Evolutionary conservation across 192 early-diverging fungal genomes (phyloP), one percentile per base, ranked within the genome.

Genomic region (Linnemannia elongata): DNA sequence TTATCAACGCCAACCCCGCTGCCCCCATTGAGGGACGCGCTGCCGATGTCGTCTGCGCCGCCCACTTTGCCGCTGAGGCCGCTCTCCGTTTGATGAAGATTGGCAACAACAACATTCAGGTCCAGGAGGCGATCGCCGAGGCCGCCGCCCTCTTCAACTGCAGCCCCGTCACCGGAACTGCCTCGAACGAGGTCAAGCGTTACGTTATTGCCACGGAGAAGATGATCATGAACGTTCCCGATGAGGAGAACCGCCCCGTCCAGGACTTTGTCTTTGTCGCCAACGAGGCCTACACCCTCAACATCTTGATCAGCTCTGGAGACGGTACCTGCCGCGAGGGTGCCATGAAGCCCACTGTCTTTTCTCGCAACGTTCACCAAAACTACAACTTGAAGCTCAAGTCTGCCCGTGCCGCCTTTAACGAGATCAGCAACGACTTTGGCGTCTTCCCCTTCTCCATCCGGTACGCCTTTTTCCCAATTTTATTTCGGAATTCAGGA

Each of bases 21-120:
- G 80, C 88, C 33, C 92, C 95, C 42, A 87, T 96, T 52, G 63
- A 69, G 72, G 97, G 94, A 20, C 90, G 91, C 27, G 91, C 93
- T 70, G 97, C 96, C 9, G 96, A 97, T 79, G 94, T 93, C 30
- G 88, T 97, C 77, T 90, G 92, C 79, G 97, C 97, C 44, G 97
- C 97, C 52, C 91, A 97, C 82, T 93, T 92, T 60, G 95, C 95
- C 44, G 88, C 92, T 79, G 97, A 99, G 90, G 96, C 97, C 44
- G 95, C 94, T 1, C 87, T 94, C 52, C 93, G 96, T 66, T 91
- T 96, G 88, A 88, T 98, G 74, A 92, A 92, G 88, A 96, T 97
- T 39, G 97, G 97, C 10, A 89, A 89, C 86, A 93, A 88, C 87
- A 91, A 89, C 69, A 74, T 74, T 84, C 92, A 72, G 91, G 91